Evolutionary conservation across 768 basidiomycete species (phyloP), one percentile per base, ranked within the genome.

Genomic region (Mrakia frigida): DNA sequence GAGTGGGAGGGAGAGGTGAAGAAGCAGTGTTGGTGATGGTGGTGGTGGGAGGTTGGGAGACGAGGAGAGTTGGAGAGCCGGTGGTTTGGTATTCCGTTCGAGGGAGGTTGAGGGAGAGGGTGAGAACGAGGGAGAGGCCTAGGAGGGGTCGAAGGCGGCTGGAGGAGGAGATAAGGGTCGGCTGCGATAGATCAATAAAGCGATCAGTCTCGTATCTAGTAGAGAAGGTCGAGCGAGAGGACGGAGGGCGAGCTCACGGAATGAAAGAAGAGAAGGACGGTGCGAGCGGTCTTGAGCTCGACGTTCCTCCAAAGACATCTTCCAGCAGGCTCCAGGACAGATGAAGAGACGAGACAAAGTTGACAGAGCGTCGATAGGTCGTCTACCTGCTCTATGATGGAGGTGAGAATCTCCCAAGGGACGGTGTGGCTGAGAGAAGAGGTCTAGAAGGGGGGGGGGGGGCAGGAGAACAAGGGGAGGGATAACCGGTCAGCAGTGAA

Each of bases 321-420:
- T 6, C 35, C 65, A 9, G 65, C 35, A 1, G 21, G 65, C 31
- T 68, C 37, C 7, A 68, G 65, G 35, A 68, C 65, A 1, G 65
- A 37, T 10, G 37, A 25, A n/a, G 69, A 70, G 9, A 53, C 50
- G 18, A 50, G 50, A 52, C 28, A 31, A 28, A 70, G 43, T 35
- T 28, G 50, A 18, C 41, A 25, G 46, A 70, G 43, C 1, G 69
- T 70, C 4, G 46, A 6, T 2, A 53, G 28, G 46, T 70, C 69
- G 28, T 46, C 50, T 28, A 46, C 69, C n/a, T 70, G 46, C 69
- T 70, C 69, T 6, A 70, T 33, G 28, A 70, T 70, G 28, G 69
- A 53, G 43, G 33, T 18, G 28, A 46, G n/a, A 16, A 70, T 52
- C 43, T 50, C 43, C 43, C 28, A 46, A 10, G 46, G 43, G 35